Base-by-base conservation (phyloP, 257 asterid genomes). In the Lycium barbarum region DNA sequence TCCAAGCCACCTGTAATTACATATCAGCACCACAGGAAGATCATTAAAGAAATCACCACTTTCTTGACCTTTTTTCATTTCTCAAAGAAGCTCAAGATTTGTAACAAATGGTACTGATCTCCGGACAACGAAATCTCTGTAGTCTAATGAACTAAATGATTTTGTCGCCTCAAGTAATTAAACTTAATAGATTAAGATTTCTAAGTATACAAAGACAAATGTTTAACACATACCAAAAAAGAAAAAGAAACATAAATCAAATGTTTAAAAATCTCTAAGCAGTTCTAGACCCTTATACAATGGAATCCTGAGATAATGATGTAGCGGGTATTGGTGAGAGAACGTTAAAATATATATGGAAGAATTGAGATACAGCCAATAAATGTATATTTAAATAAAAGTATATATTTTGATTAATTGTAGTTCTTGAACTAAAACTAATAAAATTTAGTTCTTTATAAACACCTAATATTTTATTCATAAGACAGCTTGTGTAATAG, bases 1-100 rank as follows among this genome's bases (percentile, higher is more conserved):
- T 47, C 97, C 96, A 71, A 95, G 90, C 83, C 92, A 90, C 99
- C 98, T 95, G 90, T 22, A 80, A 81, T 68, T 26, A 40, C 33
- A 82, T 35, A 80, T 67, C 55, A 84, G 17, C 49, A 11, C 59
- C 59, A 54, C 40, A 68, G 72, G 71, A 33, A 0, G n/a, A 76
- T 12, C 47, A 76, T 26, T 76, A 13, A 76, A 26, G 11, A 68
- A 15, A 26, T 26, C 33, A 26, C 33, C 33, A 26, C 33, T 26
- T 26, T 26, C 33, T 26, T 26, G 33, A 26, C 33, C 33, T 26
- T 26, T 26, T 26, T 26, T 26, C 33, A 26, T 26, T 26, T 26
- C 33, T 26, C 33, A 26, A 26, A 26, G 33, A 26, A 26, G 33
- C 33, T 26, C n/a, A n/a, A n/a, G n/a, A n/a, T n/a, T n/a, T n/a